Evolutionary conservation across 2,329 filamentous ascomycete species (phyloP).

Genomic region (Scedosporium minutisporum): DNA sequence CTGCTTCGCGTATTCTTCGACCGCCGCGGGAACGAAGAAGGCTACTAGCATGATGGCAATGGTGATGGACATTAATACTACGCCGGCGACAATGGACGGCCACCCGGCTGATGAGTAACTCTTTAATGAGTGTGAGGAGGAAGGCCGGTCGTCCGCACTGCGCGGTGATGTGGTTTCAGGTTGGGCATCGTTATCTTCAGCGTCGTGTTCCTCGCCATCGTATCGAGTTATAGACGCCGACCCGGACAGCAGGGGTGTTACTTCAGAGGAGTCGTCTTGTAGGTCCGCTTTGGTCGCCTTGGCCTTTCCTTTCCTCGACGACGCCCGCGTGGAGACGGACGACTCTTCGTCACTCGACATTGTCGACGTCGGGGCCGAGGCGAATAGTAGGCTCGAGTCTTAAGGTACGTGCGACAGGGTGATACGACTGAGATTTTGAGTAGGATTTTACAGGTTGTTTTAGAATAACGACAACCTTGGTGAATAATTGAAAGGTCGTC

Average conservation of each 20-base stretch:
- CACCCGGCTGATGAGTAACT: constrained; percentile 43
- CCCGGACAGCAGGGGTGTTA: constrained; percentile 41
- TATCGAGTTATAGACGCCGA: constrained; percentile 26
- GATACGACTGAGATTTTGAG: no score
- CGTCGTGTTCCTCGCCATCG: constrained; percentile 25
- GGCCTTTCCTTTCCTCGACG: constrained; percentile 6
- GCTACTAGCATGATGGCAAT: constrained; percentile 65
- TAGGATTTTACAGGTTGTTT: no score
- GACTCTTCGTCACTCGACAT: constrained; percentile 3
- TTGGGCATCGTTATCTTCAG: constrained; percentile 17
- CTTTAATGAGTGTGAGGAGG: constrained; percentile 21
- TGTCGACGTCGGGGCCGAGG: not conserved
- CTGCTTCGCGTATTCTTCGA: constrained; percentile 79
- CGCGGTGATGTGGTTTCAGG: constrained; percentile 20
- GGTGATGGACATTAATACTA: constrained; percentile 51
- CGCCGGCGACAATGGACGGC: constrained; percentile 69
- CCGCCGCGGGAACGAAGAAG: constrained; percentile 70
- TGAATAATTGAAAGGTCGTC: no score
- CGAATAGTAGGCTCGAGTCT: not conserved
- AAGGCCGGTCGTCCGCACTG: constrained; percentile 11
- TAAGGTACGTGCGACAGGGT: not conserved
- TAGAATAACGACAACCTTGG: no score
- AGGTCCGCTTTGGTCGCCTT: not conserved
- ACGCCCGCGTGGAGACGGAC: not conserved
- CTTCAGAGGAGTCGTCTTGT: constrained; percentile 24